A percentile compares a stretch with the other conserved stretches of the same genome.
phyloP scores from a whole-genome alignment of 176 grass and related monocot genomes.

The Chrysopogon serrulatus region DNA sequence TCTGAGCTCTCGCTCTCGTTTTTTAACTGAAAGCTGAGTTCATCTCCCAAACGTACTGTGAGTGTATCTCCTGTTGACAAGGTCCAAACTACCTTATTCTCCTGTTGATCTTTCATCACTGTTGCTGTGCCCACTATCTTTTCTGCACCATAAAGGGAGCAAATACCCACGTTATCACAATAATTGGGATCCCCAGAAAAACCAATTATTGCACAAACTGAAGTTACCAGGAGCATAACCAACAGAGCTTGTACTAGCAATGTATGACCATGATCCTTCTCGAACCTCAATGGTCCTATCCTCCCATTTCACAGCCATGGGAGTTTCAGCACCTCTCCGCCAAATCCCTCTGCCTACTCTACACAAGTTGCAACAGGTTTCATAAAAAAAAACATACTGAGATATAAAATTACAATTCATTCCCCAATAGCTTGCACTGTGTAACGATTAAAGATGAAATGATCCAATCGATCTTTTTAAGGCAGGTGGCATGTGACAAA shows the following conservation, averaged over 20 bases:
- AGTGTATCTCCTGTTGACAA: slow-evolving; percentile 78
- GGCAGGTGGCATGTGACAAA: not conserved
- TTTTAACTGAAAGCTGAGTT: slow-evolving; percentile 60
- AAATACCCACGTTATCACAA: not conserved
- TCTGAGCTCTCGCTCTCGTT: slow-evolving; percentile 60
- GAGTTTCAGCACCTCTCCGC: slow-evolving; percentile 89
- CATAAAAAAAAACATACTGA: slow-evolving; percentile 9
- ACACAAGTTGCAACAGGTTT: slow-evolving; percentile 38
- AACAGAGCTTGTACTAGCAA: slow-evolving; percentile 62
- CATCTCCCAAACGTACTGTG: slow-evolving; percentile 52
- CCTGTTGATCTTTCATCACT: slow-evolving; percentile 45
- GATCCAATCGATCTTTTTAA: not conserved
- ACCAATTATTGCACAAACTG: not conserved
- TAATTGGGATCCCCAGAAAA: not conserved
- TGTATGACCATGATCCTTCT: slow-evolving; percentile 91
- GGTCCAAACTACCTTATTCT: slow-evolving; percentile 60
- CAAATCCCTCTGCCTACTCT: slow-evolving; percentile 98
- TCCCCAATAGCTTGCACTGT: not conserved
- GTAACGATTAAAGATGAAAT: not conserved
- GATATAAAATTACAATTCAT: not conserved
- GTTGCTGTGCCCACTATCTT: slow-evolving; percentile 79
- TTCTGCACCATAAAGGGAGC: slow-evolving; percentile 48
- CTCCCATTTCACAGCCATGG: slow-evolving; percentile 68
- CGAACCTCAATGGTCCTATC: slow-evolving; percentile 81
- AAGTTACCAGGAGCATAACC: slow-evolving; percentile 87